Evolutionary conservation across 2,329 filamentous ascomycete genomes (phyloP).

Genomic region (Colletotrichum orbiculare): DNA sequence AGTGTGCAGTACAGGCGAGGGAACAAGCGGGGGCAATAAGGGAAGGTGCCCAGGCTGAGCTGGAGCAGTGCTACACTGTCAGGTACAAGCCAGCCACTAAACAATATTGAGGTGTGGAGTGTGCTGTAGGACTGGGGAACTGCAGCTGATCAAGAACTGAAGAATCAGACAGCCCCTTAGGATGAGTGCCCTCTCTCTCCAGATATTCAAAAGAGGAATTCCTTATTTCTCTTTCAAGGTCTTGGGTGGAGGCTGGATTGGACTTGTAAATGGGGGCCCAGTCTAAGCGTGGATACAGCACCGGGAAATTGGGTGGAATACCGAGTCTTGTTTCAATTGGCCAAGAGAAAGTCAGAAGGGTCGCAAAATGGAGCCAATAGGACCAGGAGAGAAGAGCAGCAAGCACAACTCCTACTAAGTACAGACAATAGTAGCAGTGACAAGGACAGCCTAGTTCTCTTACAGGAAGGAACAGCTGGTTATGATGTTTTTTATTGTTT

Average conservation of each 20-base stretch:
- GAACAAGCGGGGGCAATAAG: slow-evolving; percentile 11
- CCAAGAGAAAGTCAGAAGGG: slow-evolving; percentile 32
- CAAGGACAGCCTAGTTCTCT: not conserved
- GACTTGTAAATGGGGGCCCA: not conserved
- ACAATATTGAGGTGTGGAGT: not conserved
- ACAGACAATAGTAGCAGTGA: not conserved
- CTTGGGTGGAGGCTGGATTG: slow-evolving; percentile 6
- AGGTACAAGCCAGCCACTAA: not conserved
- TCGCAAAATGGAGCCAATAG: slow-evolving; percentile 4
- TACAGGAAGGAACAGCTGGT: no score
- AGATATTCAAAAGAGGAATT: not conserved
- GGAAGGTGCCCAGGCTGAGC: not conserved
- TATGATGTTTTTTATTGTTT: no score
- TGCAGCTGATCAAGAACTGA: not conserved
- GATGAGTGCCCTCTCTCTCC: not conserved
- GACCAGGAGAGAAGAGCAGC: slow-evolving; percentile 16
- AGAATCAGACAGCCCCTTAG: no score
- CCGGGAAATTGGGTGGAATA: slow-evolving; percentile 32
- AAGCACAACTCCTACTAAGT: slow-evolving; percentile 2
- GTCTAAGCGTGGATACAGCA: slow-evolving; percentile 8
- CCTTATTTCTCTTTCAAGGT: no score
- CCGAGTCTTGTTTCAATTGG: slow-evolving; percentile 26
- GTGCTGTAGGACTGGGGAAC: not conserved
- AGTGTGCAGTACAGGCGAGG: not conserved
- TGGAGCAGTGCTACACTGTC: slow-evolving; percentile 1